These are phyloP conservation scores for Blastobotrys capitulatus DNA, from an alignment of 1,139 yeast species.

Conservation along the genomic window DNA sequence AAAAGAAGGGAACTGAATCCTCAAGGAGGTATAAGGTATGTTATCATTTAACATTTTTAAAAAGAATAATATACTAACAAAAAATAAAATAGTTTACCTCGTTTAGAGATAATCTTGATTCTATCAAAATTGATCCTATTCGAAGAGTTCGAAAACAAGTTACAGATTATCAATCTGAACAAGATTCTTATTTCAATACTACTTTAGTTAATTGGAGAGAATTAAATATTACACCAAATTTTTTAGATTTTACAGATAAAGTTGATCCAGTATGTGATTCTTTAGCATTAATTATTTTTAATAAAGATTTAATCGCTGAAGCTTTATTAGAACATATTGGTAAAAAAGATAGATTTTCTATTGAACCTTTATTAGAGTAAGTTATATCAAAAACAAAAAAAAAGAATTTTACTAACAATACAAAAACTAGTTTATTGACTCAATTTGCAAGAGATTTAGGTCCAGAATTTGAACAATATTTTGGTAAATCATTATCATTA, in stretches of 20 bases:
- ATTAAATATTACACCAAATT: constrained; percentile 69
- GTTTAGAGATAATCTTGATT: constrained; percentile 77
- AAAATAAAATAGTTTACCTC: constrained; percentile 45
- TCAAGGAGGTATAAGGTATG: constrained; percentile 21
- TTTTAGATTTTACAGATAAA: constrained; percentile 56
- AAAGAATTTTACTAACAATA: not conserved
- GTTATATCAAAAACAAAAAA: constrained; percentile 13
- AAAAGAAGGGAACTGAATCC: constrained; percentile 21
- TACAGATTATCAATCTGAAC: constrained; percentile 50
- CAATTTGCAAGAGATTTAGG: constrained; percentile 93
- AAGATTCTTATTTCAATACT: constrained; percentile 71
- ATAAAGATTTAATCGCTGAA: constrained; percentile 57
- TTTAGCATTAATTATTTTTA: constrained; percentile 74
- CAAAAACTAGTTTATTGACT: constrained; percentile 50
- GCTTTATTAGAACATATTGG: constrained; percentile 46
- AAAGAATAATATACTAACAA: not conserved
- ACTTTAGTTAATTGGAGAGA: constrained; percentile 86
- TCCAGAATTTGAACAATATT: constrained; percentile 76
- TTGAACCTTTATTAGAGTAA: constrained; percentile 73
- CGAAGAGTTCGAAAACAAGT: constrained; percentile 58
- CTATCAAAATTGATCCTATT: constrained; percentile 79
- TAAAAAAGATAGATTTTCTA: constrained; percentile 59
- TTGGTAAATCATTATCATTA: constrained; percentile 46
- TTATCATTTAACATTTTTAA: not conserved
- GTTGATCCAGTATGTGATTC: constrained; percentile 58